Base-by-base conservation (phyloP, 164 flowering plant genomes). In the Magnolia changhungtana region DNA sequence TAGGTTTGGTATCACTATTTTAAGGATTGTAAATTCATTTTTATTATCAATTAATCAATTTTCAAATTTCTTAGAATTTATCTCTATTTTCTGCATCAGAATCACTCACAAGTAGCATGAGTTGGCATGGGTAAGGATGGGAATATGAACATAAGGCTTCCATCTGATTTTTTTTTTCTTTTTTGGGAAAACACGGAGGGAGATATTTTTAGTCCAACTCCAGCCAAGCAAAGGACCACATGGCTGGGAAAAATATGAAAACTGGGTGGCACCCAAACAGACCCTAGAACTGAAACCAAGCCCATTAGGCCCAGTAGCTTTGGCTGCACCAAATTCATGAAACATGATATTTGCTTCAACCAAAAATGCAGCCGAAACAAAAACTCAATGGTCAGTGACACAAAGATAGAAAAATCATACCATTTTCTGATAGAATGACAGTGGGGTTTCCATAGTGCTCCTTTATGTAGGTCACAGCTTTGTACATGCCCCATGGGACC, bases 351-450 rank as follows among this genome's bases (percentile, higher is more conserved):
- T 55, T 55, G 11, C 11, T 52, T 55, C 16, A 16, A 55, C 0
- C 0, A 55, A 55, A 37, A 55, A 55, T 55, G 61, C 61, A 55
- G 3, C 61, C 61, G 0, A 37, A 55, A 55, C 61, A 55, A 55
- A 37, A 16, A 55, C 9, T 55, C 16, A 55, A 55, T 55, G 18
- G 18, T 55, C 61, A 13, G 61, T 55, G 0, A 55, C 45, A 37
- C 45, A 4, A 4, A 37, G 1, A 37, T 37, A 37, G 45, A 37
- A 65, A 1, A 20, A 0, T 68, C 98, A 91, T 95, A 59, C 98
- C 74, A 72, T 78, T 81, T 67, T 81, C 83, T 13, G 83, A 71
- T 37, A 81, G 78, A 21, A 81, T 71, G 11, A 81, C 51, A 8
- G 80, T 78, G 23, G 80, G 83, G 67, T 74, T 81, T 67, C 73